phyloP scores from a whole-genome alignment of 345 rosid genomes.

The Euphorbia peplus region DNA sequence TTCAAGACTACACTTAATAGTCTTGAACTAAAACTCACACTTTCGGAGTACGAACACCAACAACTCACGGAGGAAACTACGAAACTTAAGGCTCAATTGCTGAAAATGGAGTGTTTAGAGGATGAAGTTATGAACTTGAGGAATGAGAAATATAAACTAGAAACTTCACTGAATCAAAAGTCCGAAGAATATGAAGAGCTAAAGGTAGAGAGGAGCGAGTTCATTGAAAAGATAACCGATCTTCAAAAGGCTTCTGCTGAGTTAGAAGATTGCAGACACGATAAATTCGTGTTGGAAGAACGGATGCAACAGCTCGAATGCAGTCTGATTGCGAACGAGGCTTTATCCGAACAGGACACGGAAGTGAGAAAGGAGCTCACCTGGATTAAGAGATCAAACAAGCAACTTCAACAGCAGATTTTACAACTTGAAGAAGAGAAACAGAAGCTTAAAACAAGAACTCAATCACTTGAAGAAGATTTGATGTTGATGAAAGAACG shows the following conservation, averaged over 20 bases:
- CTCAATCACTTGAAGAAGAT: slow-evolving; percentile 43
- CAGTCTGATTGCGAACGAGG: slow-evolving; percentile 30
- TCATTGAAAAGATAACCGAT: slow-evolving; percentile 31
- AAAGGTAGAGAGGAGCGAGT: slow-evolving; percentile 34
- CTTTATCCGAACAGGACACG: slow-evolving; percentile 23
- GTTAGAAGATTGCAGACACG: slow-evolving; percentile 36
- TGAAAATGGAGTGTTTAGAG: slow-evolving; percentile 31
- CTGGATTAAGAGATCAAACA: slow-evolving; percentile 36
- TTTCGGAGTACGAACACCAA: slow-evolving; percentile 51
- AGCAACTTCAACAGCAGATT: slow-evolving; percentile 34
- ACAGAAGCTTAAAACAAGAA: slow-evolving; percentile 21
- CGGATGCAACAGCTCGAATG: slow-evolving; percentile 34
- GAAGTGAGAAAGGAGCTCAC: slow-evolving; percentile 39
- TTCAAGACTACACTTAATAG: slow-evolving; percentile 33
- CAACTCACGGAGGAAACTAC: slow-evolving; percentile 34
- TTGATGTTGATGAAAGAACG: slow-evolving; percentile 33
- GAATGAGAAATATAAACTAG: slow-evolving; percentile 38
- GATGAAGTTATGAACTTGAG: slow-evolving; percentile 30
- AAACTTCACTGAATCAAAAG: slow-evolving; percentile 22
- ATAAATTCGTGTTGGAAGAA: slow-evolving; percentile 31
- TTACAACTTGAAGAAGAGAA: slow-evolving; percentile 47
- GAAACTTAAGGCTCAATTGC: slow-evolving; percentile 34
- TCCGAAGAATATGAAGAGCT: slow-evolving; percentile 35
- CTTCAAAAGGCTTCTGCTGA: slow-evolving; percentile 31
- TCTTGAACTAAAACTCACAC: slow-evolving; percentile 52